Conservation (phyloP, 192 early-diverging fungal genomes). For the Rhizoclosmatium sp. region DNA sequence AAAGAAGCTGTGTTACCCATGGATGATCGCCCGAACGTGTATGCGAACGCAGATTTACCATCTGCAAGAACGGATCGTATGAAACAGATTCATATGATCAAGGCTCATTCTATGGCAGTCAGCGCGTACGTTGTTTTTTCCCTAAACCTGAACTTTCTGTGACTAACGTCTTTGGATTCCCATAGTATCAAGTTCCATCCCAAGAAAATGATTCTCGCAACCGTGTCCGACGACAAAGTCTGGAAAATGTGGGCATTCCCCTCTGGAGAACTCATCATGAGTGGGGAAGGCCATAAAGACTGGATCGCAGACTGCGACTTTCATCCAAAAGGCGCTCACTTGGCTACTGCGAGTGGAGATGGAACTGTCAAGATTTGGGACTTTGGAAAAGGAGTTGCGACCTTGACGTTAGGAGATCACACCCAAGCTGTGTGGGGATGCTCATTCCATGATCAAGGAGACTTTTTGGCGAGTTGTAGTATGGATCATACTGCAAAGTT, state of each 20-base stretch:
- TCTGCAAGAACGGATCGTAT: conserved; percentile 48
- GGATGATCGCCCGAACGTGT: conserved; percentile 56
- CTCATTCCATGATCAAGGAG: conserved; percentile 64
- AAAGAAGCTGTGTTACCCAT: conserved; percentile 38
- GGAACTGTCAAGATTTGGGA: conserved; percentile 67
- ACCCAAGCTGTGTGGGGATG: conserved; percentile 66
- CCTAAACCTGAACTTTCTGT: conserved; percentile 6
- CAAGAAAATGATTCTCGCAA: conserved; percentile 64
- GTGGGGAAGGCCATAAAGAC: conserved; percentile 61
- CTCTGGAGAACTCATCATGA: conserved; percentile 63
- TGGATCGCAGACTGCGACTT: conserved; percentile 70
- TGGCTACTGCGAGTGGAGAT: conserved; percentile 67
- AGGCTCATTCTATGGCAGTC: conserved; percentile 56
- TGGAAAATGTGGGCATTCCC: conserved; percentile 72
- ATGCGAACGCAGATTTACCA: conserved; percentile 46
- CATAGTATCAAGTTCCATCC: conserved; percentile 64
- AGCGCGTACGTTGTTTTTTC: conserved; percentile 49
- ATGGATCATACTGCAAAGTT: conserved; percentile 68
- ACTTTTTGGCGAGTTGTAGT: conserved; percentile 54
- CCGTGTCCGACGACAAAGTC: conserved; percentile 63
- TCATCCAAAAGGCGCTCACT: conserved; percentile 62
- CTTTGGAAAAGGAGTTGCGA: conserved; percentile 59
- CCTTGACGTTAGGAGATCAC: conserved; percentile 58
- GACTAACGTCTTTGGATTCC: not conserved
- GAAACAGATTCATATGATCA: conserved; percentile 51